These are phyloP conservation scores for Fusarium sp. DNA, from an alignment of 2,329 filamentous ascomycete species.

Conservation along the genomic window DNA sequence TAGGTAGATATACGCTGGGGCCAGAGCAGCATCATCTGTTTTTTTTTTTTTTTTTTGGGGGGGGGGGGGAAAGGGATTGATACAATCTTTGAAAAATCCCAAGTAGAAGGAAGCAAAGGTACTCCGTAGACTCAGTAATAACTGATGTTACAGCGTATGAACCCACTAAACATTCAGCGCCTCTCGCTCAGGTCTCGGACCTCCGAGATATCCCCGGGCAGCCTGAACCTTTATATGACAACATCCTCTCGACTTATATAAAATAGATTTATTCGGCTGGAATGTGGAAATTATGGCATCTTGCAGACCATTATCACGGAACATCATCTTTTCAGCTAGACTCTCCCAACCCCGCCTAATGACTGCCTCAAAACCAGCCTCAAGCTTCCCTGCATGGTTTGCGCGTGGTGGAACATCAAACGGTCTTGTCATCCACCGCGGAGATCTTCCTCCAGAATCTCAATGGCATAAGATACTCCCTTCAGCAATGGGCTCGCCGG, in stretches of 20 bases:
- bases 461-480: constrained; percentile 62
- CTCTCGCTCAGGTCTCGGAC: neutral
- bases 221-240: neutral
- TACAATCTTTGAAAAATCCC: neutral
- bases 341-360: constrained; percentile 4
- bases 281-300: neutral
- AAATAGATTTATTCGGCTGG: neutral
- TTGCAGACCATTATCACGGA: neutral
- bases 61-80: too few relatives aligned
- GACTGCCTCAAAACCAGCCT: constrained; percentile 33
- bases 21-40: neutral
- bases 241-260: neutral
- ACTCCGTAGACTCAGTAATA: too few relatives aligned
- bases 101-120: too few relatives aligned
- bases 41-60: too few relatives aligned
- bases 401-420: constrained; percentile 74
- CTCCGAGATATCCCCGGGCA: constrained; percentile 3
- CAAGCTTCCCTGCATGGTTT: constrained; percentile 52
- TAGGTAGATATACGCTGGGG: neutral
- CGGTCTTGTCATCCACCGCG: constrained; percentile 62
- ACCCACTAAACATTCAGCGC: constrained; percentile 11
- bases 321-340: neutral
- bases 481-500: constrained; percentile 70
- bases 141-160: constrained; percentile 6
- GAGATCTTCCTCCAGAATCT: constrained; percentile 48